Conservation (phyloP, 2,329 filamentous ascomycete genomes). For the Phaeosphaeria sp. region DNA sequence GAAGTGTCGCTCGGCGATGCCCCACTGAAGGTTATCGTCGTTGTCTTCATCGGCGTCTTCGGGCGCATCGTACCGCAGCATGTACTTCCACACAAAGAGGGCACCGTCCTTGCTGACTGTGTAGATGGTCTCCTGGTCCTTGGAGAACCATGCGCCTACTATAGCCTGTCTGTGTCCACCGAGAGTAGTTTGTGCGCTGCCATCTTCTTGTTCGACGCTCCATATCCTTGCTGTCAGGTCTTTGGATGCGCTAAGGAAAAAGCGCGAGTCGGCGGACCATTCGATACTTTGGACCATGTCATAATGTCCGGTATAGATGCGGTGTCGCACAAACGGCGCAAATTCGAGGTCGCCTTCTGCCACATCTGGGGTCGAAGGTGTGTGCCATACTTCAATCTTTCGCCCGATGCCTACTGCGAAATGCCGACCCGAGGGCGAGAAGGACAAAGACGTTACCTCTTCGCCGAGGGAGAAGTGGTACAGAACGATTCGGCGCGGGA, state of each 20-base stretch:
- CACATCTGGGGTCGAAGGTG: conserved; percentile 85
- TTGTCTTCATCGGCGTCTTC: conserved; percentile 63
- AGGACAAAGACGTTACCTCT: conserved; percentile 82
- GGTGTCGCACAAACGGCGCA: conserved; percentile 89
- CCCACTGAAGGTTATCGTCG: conserved; percentile 79
- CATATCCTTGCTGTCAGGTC: conserved; percentile 94
- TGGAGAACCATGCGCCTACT: conserved; percentile 94
- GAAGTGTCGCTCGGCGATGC: conserved; percentile 88
- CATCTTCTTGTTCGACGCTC: conserved; percentile 86
- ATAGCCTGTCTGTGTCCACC: conserved; percentile 91
- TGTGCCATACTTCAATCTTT: conserved; percentile 94
- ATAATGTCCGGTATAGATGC: conserved; percentile 86
- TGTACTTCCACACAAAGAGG: conserved; percentile 91
- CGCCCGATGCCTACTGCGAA: conserved; percentile 89
- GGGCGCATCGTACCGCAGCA: conserved; percentile 63
- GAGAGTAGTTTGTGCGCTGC: conserved; percentile 87
- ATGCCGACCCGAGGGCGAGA: conserved; percentile 87
- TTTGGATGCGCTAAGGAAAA: conserved; percentile 90
- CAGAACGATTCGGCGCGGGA: conserved; percentile 81
- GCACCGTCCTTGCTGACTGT: conserved; percentile 98
- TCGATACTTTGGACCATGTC: conserved; percentile 85
- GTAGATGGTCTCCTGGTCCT: conserved; percentile 93
- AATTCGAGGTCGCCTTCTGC: conserved; percentile 89
- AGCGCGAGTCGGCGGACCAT: conserved; percentile 95
- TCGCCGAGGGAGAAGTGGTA: conserved; percentile 96